Base-by-base conservation (phyloP, 306 rosid species). In the Sechiopsis laciniata region DNA sequence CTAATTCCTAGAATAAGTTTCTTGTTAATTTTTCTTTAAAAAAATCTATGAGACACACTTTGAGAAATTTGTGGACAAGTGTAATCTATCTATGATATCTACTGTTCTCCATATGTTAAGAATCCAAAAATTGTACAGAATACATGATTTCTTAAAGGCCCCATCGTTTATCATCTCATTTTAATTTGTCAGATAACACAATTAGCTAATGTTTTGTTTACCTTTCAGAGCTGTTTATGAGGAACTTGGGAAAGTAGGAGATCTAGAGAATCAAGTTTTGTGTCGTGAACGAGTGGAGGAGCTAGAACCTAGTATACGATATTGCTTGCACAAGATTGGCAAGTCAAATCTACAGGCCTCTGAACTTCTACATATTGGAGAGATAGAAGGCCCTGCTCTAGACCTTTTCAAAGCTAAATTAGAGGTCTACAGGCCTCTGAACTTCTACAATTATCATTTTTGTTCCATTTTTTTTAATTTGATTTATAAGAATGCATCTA, bases 341-440 rank as follows among this genome's bases (percentile, higher is more conserved):
- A 86, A 88, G 84, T 91, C 97, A 80, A 89, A 89, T 87, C 80
- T 95, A 58, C 99, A 91, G 82, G 87, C 97, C 78, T 95, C 99
- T 69, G 97, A 91, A 78, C 96, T 95, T 78, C 74, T 95, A 63
- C 78, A 91, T 46, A 95, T 95, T 74, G 99, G 95, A 60, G 99
- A 95, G 83, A 85, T 89, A 95, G 97, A 95, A 95, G 99, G 99
- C 76, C 99, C 99, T 74, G 99, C 99, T 45, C 82, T 95, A 77
- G 99, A 91, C 86, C 99, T 91, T 75, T 95, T 95, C 75, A 95
- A 95, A 80, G 86, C 95, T 52, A 95, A 95, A 79, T 72, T 95
- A 78, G 99, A 95, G 97, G 99, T 91, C 68, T n/a, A n/a, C n/a
- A n/a, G n/a, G n/a, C n/a, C n/a, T n/a, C n/a, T n/a, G n/a, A n/a